Evolutionary conservation across 2,329 filamentous ascomycete species (phyloP).

Genomic region (Epichloe bromicola): DNA sequence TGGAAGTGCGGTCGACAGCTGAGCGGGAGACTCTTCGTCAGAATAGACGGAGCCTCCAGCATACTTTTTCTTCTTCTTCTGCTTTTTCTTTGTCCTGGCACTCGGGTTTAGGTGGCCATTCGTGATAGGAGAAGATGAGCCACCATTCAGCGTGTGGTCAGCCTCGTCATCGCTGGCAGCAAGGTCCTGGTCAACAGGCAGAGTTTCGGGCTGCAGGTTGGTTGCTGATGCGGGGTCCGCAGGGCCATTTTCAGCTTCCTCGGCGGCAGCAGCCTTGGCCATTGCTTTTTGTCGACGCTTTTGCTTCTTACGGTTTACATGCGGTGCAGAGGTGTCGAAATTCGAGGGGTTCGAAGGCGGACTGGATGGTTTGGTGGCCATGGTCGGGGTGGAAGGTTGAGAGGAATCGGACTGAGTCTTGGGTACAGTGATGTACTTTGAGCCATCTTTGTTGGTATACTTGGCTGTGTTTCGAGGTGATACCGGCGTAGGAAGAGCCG

Average conservation of each 20-base stretch:
- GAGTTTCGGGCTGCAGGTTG: slow-evolving; percentile 11
- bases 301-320: slow-evolving; percentile 86
- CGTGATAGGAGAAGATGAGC: slow-evolving; percentile 12
- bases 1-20: background rate
- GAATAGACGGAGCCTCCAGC: slow-evolving; percentile 10
- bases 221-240: slow-evolving; percentile 21
- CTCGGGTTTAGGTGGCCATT: slow-evolving; percentile 19
- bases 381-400: slow-evolving; percentile 37
- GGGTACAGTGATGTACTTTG: slow-evolving; percentile 54
- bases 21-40: slow-evolving; percentile 8
- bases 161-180: slow-evolving; percentile 41
- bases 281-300: slow-evolving; percentile 83
- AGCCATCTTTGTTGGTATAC: slow-evolving; percentile 56
- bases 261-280: slow-evolving; percentile 47
- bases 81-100: slow-evolving; percentile 44
- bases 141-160: slow-evolving; percentile 25
- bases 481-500: slow-evolving; percentile 34
- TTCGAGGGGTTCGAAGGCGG: slow-evolving; percentile 14
- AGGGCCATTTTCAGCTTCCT: slow-evolving; percentile 28
- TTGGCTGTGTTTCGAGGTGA: slow-evolving; percentile 44
- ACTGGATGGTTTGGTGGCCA: slow-evolving; percentile 23
- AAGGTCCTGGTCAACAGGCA: slow-evolving; percentile 32
- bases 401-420: slow-evolving; percentile 42
- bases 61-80: slow-evolving; percentile 56
- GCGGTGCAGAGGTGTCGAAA: slow-evolving; percentile 24